Evolutionary conservation across 1,284 basidiomycete genomes (phyloP), one percentile per base, ranked within the genome.

Genomic region (Naganishia sp.): DNA sequence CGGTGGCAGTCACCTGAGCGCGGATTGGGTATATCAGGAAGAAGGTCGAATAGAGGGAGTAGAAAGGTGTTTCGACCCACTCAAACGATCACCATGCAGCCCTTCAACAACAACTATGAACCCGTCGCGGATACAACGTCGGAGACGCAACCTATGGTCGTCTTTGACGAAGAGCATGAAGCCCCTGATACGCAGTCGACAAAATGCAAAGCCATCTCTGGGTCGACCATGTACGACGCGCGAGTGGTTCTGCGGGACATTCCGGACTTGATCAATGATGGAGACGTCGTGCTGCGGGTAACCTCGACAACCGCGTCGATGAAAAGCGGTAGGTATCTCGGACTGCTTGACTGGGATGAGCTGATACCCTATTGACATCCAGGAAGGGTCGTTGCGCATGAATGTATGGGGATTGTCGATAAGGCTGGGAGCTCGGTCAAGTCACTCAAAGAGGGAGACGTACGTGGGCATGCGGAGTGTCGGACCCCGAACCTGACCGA

Each of bases 301-400:
- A 89, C 88, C 13, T 87, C 86, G 6, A 85, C 86, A 0, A 88
- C 87, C 1, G 86, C 88, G 39, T 89, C 87, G 47, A 49, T 70
- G 86, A 49, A 49, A 7, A 18, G 45, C 45, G 21, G 45, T 23
- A 46, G 17, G 47, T 5, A 7, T 9, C 35, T 17, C 17, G 23
- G 17, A 21, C 25, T 11, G 23, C 4, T 63, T 25, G 18, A 35
- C 2, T 39, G 35, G 35, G 2, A 39, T 39, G 35, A 5, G 3
- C 35, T 39, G 35, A 39, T 39, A 39, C 2, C 7, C 35, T 10
- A 39, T 2, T 28, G 28, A 13, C 35, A 39, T 13, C 13, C n/a
- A 50, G 60, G 52, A 88, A 90, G 75, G 88, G 89, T 91, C 58
- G 79, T 90, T 0, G 89, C 89, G 0, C 89, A 90, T 74, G 89